Evolutionary conservation across 352 stramenopile genomes (phyloP), one percentile per base, ranked within the genome.

Genomic region (Lagenidium giganteum): DNA sequence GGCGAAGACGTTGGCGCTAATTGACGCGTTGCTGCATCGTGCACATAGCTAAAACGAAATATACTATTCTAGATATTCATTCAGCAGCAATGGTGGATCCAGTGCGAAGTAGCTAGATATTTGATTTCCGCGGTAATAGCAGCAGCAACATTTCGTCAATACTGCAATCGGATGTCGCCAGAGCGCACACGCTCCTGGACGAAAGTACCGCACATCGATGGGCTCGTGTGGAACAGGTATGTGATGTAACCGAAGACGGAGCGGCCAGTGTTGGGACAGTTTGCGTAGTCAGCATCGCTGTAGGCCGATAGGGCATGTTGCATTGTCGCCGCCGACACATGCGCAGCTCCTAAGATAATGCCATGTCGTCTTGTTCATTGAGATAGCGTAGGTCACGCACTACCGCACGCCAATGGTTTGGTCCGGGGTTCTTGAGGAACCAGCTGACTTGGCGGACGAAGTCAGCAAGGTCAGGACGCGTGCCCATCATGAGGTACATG

Each of bases 401-500:
- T 4, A 46, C 41, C 7, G 16, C 24, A 17, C 21, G 14, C 51
- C 51, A 59, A 33, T 59, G 35, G 14, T 5, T 5, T 16, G 26
- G 26, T 8, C 51, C 42, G 9, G 38, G 32, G 22, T 39, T 42
- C 26, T 45, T 26, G 4, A 53, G 27, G 16, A 41, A 50, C 1
- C 28, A 28, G 16, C 39, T 55, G 18, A 49, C 38, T 38, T 53
- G 16, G 3, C 42, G 36, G 0, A 57, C 17, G 17, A 54, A 24
- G 9, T 22, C 4, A 1, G 51, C 51, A 0, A 59, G 14, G n/a
- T 59, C 43, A 26, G 51, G 51, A 0, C 42, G 30, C 14, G 51
- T 59, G 1, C 43, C 42, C 33, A 53, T 42, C 51, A 59, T 59
- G 1, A 59, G 23, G 26, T 60, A 49, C 43, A 60, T 60, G 25